Conservation (phyloP, 169 alveolate species). For the Cryptosporidium sp. region DNA sequence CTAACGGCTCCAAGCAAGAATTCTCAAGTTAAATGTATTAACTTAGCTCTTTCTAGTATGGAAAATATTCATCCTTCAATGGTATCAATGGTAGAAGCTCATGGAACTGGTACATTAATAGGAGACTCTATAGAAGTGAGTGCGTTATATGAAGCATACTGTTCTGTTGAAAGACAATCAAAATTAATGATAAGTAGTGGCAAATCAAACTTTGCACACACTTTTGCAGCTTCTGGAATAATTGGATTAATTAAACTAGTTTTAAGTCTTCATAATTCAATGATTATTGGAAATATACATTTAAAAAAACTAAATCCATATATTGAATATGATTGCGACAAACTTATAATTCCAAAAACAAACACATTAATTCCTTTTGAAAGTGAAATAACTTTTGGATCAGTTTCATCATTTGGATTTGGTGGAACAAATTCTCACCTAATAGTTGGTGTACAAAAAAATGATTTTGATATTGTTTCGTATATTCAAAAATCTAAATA, state of each 20-base stretch:
- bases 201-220: slow-evolving; percentile 39
- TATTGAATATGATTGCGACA: neutral
- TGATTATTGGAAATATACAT: slow-evolving; percentile 49
- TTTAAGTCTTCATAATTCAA: slow-evolving; percentile 22
- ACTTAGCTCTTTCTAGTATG: slow-evolving; percentile 31
- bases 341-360: slow-evolving; percentile 23
- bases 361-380: neutral
- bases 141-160: slow-evolving; percentile 65
- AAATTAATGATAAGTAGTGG: slow-evolving; percentile 47
- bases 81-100: slow-evolving; percentile 48
- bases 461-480: slow-evolving; percentile 10
- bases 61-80: slow-evolving; percentile 43
- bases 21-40: slow-evolving; percentile 49
- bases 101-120: slow-evolving; percentile 66
- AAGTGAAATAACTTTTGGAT: slow-evolving; percentile 18
- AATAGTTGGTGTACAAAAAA: slow-evolving; percentile 57
- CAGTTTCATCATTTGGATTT: slow-evolving; percentile 71
- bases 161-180: slow-evolving; percentile 33
- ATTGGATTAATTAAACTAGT: slow-evolving; percentile 54
- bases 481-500: slow-evolving; percentile 8
- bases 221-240: slow-evolving; percentile 67
- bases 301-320: slow-evolving; percentile 47
- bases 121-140: slow-evolving; percentile 64
- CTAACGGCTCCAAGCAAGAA: slow-evolving; percentile 46
- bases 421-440: slow-evolving; percentile 68